A percentile compares a stretch with the other conserved stretches of the same genome.
Conservation (phyloP, 805 yeast species). For the Tetrapisispora namnaoensis region DNA sequence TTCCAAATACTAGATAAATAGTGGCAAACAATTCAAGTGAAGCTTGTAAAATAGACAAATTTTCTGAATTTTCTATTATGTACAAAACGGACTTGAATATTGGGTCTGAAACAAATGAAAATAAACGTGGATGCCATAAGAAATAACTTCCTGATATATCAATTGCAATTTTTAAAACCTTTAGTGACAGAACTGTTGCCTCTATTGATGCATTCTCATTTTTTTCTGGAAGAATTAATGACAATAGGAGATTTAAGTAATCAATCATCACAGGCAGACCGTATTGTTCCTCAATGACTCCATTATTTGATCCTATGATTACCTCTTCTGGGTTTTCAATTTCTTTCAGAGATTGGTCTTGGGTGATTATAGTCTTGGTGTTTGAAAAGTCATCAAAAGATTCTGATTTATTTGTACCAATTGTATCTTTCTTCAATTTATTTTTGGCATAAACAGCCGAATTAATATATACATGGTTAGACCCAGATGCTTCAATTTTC, state of each 20-base stretch:
- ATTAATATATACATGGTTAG: slow-evolving; percentile 11
- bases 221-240: slow-evolving; percentile 71
- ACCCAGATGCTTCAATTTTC: slow-evolving; percentile 18
- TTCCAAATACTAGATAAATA: slow-evolving; percentile 55
- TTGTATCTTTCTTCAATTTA: slow-evolving; percentile 13
- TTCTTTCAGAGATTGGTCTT: not conserved
- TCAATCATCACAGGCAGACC: slow-evolving; percentile 70
- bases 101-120: slow-evolving; percentile 63
- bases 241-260: slow-evolving; percentile 62
- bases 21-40: slow-evolving; percentile 67
- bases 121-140: slow-evolving; percentile 48
- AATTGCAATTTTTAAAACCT: slow-evolving; percentile 61
- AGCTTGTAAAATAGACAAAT: slow-evolving; percentile 57
- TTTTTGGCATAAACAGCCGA: slow-evolving; percentile 16
- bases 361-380: not conserved
- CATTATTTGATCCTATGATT: not conserved
- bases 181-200: slow-evolving; percentile 69
- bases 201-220: slow-evolving; percentile 76
- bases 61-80: slow-evolving; percentile 59
- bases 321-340: slow-evolving; percentile 1
- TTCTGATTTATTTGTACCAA: slow-evolving; percentile 7
- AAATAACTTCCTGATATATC: slow-evolving; percentile 66
- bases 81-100: slow-evolving; percentile 75
- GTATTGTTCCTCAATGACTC: slow-evolving; percentile 34
- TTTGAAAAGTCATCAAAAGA: not conserved